Percentiles rank a stretch among this genome's conserved stretches.
phyloP scores from a whole-genome alignment of 441 rosid genomes.

The Jatropha podagrica region DNA sequence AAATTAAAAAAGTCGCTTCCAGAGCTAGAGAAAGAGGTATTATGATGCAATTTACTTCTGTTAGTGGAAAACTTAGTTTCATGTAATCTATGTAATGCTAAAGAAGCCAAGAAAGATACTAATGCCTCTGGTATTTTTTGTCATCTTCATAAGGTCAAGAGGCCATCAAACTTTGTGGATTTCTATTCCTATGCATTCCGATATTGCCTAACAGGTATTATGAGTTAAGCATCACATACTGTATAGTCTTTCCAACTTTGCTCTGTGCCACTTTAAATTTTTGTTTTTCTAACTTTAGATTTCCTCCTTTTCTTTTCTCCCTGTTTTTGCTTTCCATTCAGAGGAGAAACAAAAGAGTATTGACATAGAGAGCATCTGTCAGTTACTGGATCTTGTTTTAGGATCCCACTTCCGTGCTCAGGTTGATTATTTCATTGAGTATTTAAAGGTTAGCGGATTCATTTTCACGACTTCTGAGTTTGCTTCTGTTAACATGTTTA shows the following conservation, averaged over 20 bases:
- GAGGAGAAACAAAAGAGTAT: constrained; percentile 99
- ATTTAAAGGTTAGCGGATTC: constrained; percentile 53
- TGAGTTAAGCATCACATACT: constrained; percentile 17
- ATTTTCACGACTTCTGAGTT: constrained; percentile 12
- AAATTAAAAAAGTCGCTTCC: constrained; percentile 88
- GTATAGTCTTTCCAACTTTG: constrained; percentile 23
- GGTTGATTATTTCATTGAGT: constrained; percentile 84
- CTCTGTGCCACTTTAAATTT: neutral
- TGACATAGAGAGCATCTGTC: constrained; percentile 94
- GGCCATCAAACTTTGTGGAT: constrained; percentile 80
- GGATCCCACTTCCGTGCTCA: constrained; percentile 82
- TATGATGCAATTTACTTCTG: constrained; percentile 18
- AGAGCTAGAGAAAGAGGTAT: constrained; percentile 79
- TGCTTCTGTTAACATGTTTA: constrained; percentile 10
- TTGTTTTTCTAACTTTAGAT: neutral
- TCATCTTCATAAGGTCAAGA: constrained; percentile 57
- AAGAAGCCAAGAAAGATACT: neutral
- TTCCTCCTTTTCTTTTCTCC: constrained; percentile 3
- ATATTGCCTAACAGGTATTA: constrained; percentile 86
- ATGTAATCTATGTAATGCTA: neutral
- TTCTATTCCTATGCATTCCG: constrained; percentile 89
- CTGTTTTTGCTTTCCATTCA: constrained; percentile 28
- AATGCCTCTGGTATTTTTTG: constrained; percentile 21
- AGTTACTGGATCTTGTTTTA: constrained; percentile 80
- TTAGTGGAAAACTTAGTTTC: neutral